Conservation (phyloP, 2,329 filamentous ascomycete species). For the Colletotrichum sp. region DNA sequence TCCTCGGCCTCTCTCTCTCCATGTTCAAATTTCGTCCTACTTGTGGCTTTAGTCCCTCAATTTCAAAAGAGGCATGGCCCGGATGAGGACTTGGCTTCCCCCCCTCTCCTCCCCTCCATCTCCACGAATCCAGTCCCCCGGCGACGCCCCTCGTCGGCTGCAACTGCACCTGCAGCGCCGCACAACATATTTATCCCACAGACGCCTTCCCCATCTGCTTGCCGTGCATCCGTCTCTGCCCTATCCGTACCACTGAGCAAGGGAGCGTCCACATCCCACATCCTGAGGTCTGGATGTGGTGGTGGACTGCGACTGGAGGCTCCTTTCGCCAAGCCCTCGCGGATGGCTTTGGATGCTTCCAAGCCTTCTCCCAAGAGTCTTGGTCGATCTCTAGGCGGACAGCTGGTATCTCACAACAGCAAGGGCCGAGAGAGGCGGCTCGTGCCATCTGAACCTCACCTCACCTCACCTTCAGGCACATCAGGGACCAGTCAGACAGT, state of each 20-base stretch:
- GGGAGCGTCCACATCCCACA: neutral
- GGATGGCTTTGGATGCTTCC: neutral
- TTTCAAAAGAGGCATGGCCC: neutral
- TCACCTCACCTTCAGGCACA: neutral
- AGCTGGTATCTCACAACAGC: neutral
- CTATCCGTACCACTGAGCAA: neutral
- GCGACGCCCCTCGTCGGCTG: conserved; percentile 14
- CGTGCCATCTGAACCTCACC: conserved; percentile 18
- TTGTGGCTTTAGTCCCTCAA: neutral
- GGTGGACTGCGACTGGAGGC: neutral
- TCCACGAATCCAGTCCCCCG: conserved; percentile 15
- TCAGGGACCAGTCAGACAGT: neutral
- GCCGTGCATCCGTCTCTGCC: conserved; percentile 17
- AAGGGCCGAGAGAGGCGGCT: conserved; percentile 15
- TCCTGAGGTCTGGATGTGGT: neutral
- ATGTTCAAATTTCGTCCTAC: neutral
- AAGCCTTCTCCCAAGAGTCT: conserved; percentile 16
- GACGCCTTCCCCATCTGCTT: conserved; percentile 1
- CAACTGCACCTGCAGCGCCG: conserved; percentile 15
- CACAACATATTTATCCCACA: conserved; percentile 10
- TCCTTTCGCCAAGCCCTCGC: neutral
- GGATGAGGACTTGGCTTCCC: neutral
- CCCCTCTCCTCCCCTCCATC: conserved; percentile 6
- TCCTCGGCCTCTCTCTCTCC: neutral
- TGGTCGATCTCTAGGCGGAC: conserved; percentile 12